Evolutionary conservation across 2,329 filamentous ascomycete genomes (phyloP).

Genomic region (Dactylella cylindrospora): DNA sequence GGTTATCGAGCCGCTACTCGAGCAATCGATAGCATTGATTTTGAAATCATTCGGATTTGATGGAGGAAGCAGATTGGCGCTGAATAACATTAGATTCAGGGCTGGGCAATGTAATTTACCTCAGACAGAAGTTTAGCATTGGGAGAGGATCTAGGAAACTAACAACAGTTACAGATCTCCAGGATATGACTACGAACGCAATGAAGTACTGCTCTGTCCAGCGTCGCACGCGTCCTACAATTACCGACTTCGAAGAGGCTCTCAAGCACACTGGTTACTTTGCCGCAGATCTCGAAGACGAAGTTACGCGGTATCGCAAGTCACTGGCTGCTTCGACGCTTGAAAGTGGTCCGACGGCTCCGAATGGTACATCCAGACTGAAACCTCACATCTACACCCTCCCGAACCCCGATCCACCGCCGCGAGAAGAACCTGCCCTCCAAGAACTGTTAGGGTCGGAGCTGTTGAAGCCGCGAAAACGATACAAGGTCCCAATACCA

Average conservation of each 20-base stretch:
- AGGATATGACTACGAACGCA: constrained; percentile 24
- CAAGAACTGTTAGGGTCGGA: constrained; percentile 46
- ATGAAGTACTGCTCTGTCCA: constrained; percentile 42
- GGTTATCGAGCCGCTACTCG: constrained; percentile 33
- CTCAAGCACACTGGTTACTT: constrained; percentile 41
- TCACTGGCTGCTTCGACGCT: background rate
- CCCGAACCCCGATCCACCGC: constrained; percentile 33
- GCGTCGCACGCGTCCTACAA: constrained; percentile 48
- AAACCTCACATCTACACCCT: constrained; percentile 37
- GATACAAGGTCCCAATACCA: constrained; percentile 21
- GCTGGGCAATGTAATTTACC: constrained; percentile 28
- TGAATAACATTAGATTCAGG: constrained; percentile 16
- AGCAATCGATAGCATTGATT: constrained; percentile 41
- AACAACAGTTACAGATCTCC: constrained; percentile 26
- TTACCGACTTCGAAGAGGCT: constrained; percentile 48
- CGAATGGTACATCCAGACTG: background rate
- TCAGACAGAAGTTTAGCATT: too few relatives aligned
- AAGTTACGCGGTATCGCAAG: constrained; percentile 44
- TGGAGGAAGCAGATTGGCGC: constrained; percentile 18
- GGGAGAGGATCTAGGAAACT: too few relatives aligned
- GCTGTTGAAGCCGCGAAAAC: constrained; percentile 43
- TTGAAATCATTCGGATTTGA: constrained; percentile 31
- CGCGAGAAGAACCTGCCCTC: constrained; percentile 39
- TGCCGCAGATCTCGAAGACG: constrained; percentile 45
- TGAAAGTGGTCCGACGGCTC: background rate